These are phyloP conservation scores for Linderniella brevidens DNA, from an alignment of 257 asterid species.

Conservation along the genomic window DNA sequence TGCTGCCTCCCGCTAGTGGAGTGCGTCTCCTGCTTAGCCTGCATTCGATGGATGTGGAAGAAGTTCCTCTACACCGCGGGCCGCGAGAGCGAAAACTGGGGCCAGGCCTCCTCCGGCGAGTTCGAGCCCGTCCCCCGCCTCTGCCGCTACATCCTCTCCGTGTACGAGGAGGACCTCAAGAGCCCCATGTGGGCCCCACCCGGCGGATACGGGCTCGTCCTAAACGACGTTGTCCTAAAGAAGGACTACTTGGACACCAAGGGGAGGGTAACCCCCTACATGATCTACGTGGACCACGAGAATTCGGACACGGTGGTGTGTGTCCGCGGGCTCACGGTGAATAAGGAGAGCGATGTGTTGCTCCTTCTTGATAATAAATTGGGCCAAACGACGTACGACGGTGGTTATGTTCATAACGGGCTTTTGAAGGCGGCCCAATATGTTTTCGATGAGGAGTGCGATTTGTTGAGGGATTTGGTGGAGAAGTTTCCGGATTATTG, in stretches of 20 bases:
- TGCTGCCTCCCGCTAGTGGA: constrained; percentile 84
- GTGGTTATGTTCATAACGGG: constrained; percentile 89
- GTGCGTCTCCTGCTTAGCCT: constrained; percentile 91
- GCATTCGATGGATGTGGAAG: constrained; percentile 96
- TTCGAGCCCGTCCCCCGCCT: constrained; percentile 77
- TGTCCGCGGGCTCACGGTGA: constrained; percentile 79
- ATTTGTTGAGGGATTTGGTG: constrained; percentile 33
- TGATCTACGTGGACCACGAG: constrained; percentile 72
- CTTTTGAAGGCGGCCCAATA: constrained; percentile 80
- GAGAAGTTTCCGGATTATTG: constrained; percentile 37
- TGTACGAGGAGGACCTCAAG: constrained; percentile 63
- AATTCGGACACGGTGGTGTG: constrained; percentile 55
- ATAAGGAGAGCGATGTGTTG: constrained; percentile 63
- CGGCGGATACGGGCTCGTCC: constrained; percentile 75
- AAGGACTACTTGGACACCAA: constrained; percentile 37
- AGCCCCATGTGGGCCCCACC: constrained; percentile 73
- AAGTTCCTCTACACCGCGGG: constrained; percentile 84
- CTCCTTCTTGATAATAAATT: constrained; percentile 69
- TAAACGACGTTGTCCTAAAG: constrained; percentile 48
- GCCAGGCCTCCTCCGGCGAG: constrained; percentile 66
- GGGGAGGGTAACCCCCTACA: constrained; percentile 67
- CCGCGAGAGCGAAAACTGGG: constrained; percentile 86
- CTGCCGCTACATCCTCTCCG: constrained; percentile 56
- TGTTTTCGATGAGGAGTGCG: constrained; percentile 56
- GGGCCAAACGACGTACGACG: constrained; percentile 87